Evolutionary conservation across 2,329 filamentous ascomycete genomes (phyloP).

Genomic region (Harringtonia aguacate): DNA sequence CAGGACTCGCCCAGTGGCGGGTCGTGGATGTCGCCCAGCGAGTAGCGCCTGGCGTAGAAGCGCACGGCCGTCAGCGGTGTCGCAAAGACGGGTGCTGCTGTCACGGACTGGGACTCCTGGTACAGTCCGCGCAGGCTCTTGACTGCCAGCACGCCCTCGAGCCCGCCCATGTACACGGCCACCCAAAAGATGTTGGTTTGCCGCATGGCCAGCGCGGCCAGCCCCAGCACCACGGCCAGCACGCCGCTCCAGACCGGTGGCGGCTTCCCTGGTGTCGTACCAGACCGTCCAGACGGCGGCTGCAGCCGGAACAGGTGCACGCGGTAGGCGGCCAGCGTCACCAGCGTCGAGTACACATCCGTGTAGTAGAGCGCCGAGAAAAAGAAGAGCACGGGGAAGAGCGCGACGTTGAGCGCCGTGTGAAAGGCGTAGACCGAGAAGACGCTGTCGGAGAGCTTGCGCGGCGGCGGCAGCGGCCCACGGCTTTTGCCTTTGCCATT

Average conservation of each 20-base stretch:
- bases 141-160: slow-evolving; percentile 42
- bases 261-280: too few relatives aligned
- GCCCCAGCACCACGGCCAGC: slow-evolving; percentile 42
- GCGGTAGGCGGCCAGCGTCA: slow-evolving; percentile 61
- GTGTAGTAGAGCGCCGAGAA: slow-evolving; percentile 95
- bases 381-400: slow-evolving; percentile 91
- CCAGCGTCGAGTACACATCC: slow-evolving; percentile 70
- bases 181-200: slow-evolving; percentile 99
- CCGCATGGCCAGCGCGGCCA: slow-evolving; percentile 62
- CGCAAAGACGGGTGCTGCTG: slow-evolving; percentile 15
- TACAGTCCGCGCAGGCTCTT: slow-evolving; percentile 14
- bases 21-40: slow-evolving; percentile 45
- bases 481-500: slow-evolving; percentile 8
- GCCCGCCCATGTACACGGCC: slow-evolving; percentile 60
- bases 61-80: slow-evolving; percentile 23
- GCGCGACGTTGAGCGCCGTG: slow-evolving; percentile 64
- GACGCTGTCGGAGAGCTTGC: slow-evolving; percentile 8
- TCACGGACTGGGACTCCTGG: neutral
- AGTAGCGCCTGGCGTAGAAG: slow-evolving; percentile 31
- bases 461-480: neutral
- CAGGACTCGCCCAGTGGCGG: slow-evolving; percentile 33
- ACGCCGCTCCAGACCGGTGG: slow-evolving; percentile 29
- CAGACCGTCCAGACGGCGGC: neutral
- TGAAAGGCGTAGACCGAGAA: slow-evolving; percentile 39
- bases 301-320: slow-evolving; percentile 41